Conservation (phyloP, 257 asterid species). For the Scutellaria galericulata region DNA sequence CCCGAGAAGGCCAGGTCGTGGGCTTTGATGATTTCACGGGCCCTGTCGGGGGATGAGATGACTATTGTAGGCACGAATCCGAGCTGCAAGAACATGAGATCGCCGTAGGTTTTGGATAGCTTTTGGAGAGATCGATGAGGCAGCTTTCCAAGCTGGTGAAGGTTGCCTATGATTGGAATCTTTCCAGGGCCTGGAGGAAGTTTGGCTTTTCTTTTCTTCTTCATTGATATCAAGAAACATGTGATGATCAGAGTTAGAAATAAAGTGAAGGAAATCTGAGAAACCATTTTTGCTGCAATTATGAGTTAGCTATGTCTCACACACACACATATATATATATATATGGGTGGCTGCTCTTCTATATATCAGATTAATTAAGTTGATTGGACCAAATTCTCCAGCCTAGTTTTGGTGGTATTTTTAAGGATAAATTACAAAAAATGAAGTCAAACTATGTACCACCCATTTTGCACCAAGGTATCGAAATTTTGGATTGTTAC, state of each 20-base stretch:
- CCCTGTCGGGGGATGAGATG: slow-evolving; percentile 44
- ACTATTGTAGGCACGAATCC: slow-evolving; percentile 41
- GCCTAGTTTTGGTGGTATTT: too few species aligned
- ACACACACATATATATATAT: too few species aligned
- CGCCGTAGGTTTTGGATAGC: slow-evolving; percentile 42
- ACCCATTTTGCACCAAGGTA: too few species aligned
- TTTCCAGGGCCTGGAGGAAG: slow-evolving; percentile 42
- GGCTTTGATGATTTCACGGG: slow-evolving; percentile 38
- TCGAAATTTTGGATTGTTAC: too few species aligned
- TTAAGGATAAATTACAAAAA: too few species aligned
- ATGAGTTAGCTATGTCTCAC: not conserved
- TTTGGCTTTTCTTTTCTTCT: slow-evolving; percentile 1
- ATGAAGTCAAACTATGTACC: too few species aligned
- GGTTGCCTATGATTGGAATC: slow-evolving; percentile 55
- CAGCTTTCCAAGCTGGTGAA: slow-evolving; percentile 46
- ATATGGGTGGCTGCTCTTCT: too few species aligned
- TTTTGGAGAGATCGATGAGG: slow-evolving; percentile 46
- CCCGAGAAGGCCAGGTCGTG: slow-evolving; percentile 46
- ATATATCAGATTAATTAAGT: too few species aligned
- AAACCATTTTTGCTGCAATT: not conserved
- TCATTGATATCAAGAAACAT: not conserved
- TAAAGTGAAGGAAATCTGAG: slow-evolving; percentile 6
- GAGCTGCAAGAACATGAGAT: slow-evolving; percentile 45
- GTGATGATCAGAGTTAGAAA: slow-evolving; percentile 17
- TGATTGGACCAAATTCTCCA: too few species aligned